Evolutionary conservation across 148 eudicot genomes (phyloP), one percentile per base, ranked within the genome.

Genomic region (Cornus florida): DNA sequence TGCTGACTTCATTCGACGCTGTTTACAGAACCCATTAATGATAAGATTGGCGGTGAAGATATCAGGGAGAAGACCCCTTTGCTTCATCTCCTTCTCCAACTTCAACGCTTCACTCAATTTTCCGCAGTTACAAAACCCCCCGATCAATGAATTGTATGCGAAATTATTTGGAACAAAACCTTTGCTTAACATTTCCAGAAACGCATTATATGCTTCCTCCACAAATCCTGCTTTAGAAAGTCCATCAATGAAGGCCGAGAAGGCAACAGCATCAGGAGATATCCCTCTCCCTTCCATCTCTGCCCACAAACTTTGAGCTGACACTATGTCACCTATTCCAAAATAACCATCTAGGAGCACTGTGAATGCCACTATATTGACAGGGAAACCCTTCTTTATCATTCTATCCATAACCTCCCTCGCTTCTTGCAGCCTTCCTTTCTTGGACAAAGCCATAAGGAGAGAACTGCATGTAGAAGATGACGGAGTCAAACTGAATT

Each of bases 261-360:
- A 92, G 38, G 97, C 89, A 79, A 96, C 88, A 72, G 82, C 90
- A 88, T 96, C 99, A 69, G 99, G 98, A 53, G 89, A 91, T 56
- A 89, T 75, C 32, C 91, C 92, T 67, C 78, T 87, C 73, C 31
- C 73, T 59, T 82, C 76, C 97, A 96, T 93, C 73, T 90, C 91
- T 46, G 83, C 77, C 99, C 99, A 96, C 82, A 93, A 38, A 80
- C 77, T 79, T 79, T 86, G 89, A 78, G 99, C 99, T 41, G 90
- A 92, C 73, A 62, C 48, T 22, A 93, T 70, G 76, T 92, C 91
- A 62, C 92, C 90, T 70, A 60, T 77, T 79, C 80, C 88, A 81
- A 92, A 91, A 81, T 87, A 92, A 56, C 93, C 93, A 82, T 92
- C 90, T 77, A 93, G 59, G 83, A 95, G 92, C 59, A 94, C 73